These are phyloP conservation scores for Podila minutissima DNA, from an alignment of 192 early-diverging fungal species.

Conservation along the genomic window DNA sequence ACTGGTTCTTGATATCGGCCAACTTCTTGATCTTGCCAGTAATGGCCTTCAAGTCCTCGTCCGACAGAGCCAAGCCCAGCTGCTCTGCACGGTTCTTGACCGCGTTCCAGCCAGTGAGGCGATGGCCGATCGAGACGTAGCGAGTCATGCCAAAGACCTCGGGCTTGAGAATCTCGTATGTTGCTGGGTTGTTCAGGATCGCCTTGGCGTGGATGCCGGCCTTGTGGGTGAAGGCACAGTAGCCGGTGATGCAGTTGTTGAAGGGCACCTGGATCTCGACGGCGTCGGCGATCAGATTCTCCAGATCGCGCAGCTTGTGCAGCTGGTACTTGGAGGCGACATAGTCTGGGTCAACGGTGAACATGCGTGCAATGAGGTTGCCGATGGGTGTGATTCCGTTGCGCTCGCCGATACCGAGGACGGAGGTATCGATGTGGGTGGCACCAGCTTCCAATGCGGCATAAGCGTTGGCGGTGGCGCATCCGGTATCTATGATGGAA, in stretches of 20 bases:
- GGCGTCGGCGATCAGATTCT: slow-evolving; percentile 95
- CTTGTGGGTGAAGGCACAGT: slow-evolving; percentile 99
- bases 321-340: slow-evolving; percentile 96
- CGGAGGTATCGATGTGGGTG: slow-evolving; percentile 98
- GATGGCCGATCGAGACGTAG: slow-evolving; percentile 96
- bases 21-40: slow-evolving; percentile 95
- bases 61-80: slow-evolving; percentile 82
- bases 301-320: slow-evolving; percentile 90
- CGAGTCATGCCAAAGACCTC: slow-evolving; percentile 99
- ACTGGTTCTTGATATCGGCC: slow-evolving; percentile 92
- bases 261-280: slow-evolving; percentile 97
- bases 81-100: slow-evolving; percentile 99
- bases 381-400: slow-evolving; percentile 98
- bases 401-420: slow-evolving; percentile 98
- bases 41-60: slow-evolving; percentile 91
- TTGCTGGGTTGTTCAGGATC: slow-evolving; percentile 98
- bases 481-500: slow-evolving; percentile 81
- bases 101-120: slow-evolving; percentile 98
- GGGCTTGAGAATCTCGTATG: slow-evolving; percentile 98
- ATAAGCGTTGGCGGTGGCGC: slow-evolving; percentile 98
- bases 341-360: slow-evolving; percentile 90
- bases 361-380: slow-evolving; percentile 95
- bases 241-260: slow-evolving; percentile 99
- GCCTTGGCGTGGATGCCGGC: slow-evolving; percentile 99
- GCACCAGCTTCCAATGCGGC: slow-evolving; percentile 97